Evolutionary conservation across 2,329 filamentous ascomycete genomes (phyloP).

Genomic region (Botrytis fragariae): DNA sequence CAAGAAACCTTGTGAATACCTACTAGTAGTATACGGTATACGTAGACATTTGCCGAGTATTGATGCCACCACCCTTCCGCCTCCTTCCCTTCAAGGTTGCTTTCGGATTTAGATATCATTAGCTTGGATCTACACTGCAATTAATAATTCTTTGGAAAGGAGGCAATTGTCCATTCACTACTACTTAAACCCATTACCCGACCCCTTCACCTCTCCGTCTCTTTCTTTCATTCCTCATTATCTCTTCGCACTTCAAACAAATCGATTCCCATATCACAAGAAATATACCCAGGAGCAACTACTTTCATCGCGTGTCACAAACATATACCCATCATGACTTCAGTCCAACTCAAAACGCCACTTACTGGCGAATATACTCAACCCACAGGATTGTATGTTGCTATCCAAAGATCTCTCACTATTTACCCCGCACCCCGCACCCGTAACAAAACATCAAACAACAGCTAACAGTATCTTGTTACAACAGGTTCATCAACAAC

Average conservation of each 20-base stretch:
- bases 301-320: not conserved
- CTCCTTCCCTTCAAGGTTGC: not conserved
- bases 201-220: not conserved
- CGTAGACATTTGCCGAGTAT: not conserved
- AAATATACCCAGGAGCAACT: not conserved
- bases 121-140: not conserved
- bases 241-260: not conserved
- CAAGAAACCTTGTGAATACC: not conserved
- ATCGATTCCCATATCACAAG: not conserved
- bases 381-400: slow-evolving; percentile 44
- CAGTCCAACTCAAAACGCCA: slow-evolving; percentile 35
- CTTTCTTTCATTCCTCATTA: not conserved
- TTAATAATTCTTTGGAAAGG: not conserved
- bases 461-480: slow-evolving; percentile 9
- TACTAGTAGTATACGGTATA: not conserved
- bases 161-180: not conserved
- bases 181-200: slow-evolving; percentile 15
- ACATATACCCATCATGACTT: slow-evolving; percentile 31
- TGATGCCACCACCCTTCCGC: not conserved
- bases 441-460: not conserved
- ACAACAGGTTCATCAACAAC: slow-evolving; percentile 71
- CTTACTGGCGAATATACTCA: slow-evolving; percentile 38
- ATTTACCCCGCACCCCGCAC: slow-evolving; percentile 24
- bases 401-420: not conserved
- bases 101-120: not conserved